Base-by-base conservation (phyloP, 441 rosid genomes). In the Populus tomentosa region DNA sequence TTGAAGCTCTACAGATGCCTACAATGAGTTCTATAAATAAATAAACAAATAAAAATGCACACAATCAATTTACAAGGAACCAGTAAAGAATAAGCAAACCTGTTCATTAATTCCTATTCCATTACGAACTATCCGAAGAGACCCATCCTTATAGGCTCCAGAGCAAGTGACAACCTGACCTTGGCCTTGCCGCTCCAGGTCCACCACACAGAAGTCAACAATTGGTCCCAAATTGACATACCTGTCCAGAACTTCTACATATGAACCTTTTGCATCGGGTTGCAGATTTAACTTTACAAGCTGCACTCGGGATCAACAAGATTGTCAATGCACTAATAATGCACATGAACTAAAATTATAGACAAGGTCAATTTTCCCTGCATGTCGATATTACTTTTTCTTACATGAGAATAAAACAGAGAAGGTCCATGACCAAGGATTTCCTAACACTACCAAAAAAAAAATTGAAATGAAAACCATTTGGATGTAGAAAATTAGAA, bases 1-100 rank as follows among this genome's bases (percentile, higher is more conserved):
- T 88, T 93, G 98, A 88, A 97, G 98, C 85, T 97, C 99, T 69
- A 97, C 99, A 13, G 98, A 97, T 11, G 99, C 99, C 99, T 96
- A 78, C 67, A 74, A 75, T 67, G 20, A 85, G 18, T 36, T 23
- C 63, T 67, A 69, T 28, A 66, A 80, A 68, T 74, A 64, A 33
- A 24, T 78, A 56, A 71, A 69, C 35, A 80, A 65, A 70, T 33
- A 67, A 71, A 20, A 59, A 40, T 38, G 10, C 50, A 32, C 53
- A 64, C 46, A 3, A 36, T 75, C 42, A 83, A 42, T 70, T 16
- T 1, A 33, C 20, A 76, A 70, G 72, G 71, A 61, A 75, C 18
- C 42, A 6, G 10, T 18, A 14, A 9, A 71, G 18, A 70, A 83
- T 42, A 80, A 77, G 46, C 69, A 75, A 74, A 90, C 99, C 98